These are phyloP conservation scores for Zasmidium cellare DNA, from an alignment of 2,329 filamentous ascomycete genomes.

Conservation along the genomic window DNA sequence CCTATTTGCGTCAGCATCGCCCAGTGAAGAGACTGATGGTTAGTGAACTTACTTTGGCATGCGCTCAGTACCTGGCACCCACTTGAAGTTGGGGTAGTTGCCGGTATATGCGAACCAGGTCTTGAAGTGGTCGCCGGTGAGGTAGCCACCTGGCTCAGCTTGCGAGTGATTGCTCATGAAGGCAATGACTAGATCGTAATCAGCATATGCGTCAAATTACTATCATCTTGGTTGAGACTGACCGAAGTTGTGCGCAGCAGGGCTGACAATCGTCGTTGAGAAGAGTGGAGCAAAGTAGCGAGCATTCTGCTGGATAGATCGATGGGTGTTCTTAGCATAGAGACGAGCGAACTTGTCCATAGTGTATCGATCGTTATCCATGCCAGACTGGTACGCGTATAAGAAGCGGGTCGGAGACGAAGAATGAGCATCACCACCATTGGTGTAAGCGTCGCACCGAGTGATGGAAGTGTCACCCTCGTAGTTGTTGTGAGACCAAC, in stretches of 20 bases:
- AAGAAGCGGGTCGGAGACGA: conserved; percentile 18
- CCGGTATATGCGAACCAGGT: conserved; percentile 21
- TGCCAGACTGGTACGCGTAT: conserved; percentile 8
- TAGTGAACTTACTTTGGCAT: conserved; percentile 17
- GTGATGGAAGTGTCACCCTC: conserved; percentile 34
- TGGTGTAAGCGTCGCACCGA: conserved; percentile 30
- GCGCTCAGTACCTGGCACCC: conserved; percentile 22
- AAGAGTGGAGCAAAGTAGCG: conserved; percentile 16
- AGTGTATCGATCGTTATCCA: conserved; percentile 9
- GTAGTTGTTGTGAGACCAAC: conserved; percentile 34
- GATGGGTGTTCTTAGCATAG: conserved; percentile 13
- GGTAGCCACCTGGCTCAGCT: conserved; percentile 20
- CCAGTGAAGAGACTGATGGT: too few species aligned
- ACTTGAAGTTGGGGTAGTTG: conserved; percentile 18
- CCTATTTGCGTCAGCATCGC: conserved; percentile 31
- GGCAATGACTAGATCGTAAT: conserved; percentile 3
- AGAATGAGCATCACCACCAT: conserved; percentile 17
- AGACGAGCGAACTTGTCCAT: conserved; percentile 18
- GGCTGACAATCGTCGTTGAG: conserved; percentile 19
- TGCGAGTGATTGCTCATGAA: conserved; percentile 27
- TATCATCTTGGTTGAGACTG: too few species aligned
- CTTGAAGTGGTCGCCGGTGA: conserved; percentile 22
- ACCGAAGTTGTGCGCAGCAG: conserved; percentile 18
- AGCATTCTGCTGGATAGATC: conserved; percentile 22
- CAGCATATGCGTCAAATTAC: too few species aligned